Conservation (phyloP, 1,284 basidiomycete genomes). For the Pholiota adiposa region DNA sequence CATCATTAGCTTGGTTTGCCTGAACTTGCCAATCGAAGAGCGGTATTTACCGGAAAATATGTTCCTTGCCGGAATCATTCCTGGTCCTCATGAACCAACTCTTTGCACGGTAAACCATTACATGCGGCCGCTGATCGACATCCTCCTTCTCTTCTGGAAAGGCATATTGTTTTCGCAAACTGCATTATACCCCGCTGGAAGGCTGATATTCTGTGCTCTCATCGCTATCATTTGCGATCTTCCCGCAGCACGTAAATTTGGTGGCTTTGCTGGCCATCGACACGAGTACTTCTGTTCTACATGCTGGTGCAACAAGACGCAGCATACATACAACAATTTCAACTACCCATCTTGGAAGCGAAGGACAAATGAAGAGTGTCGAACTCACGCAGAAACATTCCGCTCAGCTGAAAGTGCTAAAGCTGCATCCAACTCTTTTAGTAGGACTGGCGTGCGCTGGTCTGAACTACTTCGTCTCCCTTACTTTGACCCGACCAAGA, state of each 20-base stretch:
- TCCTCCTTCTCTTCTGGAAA: slow-evolving; percentile 1
- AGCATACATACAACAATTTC: neutral
- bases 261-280: neutral
- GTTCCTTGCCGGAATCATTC: slow-evolving; percentile 4
- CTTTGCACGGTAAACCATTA: neutral
- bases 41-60: slow-evolving; percentile 2
- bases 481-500: slow-evolving; percentile 39
- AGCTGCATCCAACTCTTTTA: slow-evolving; percentile 7
- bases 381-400: neutral
- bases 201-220: neutral
- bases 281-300: slow-evolving; percentile 3
- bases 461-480: slow-evolving; percentile 39
- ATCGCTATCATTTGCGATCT: neutral
- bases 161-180: slow-evolving; percentile 1
- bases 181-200: neutral
- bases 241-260: slow-evolving; percentile 3
- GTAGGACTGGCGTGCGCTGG: slow-evolving; percentile 35
- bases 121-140: neutral
- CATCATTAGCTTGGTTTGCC: neutral
- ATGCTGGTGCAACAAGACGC: neutral
- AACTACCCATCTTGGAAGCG: slow-evolving; percentile 15
- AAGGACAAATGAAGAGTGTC: slow-evolving; percentile 4
- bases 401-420: neutral
- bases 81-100: slow-evolving; percentile 1
- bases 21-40: slow-evolving; percentile 2